Evolutionary conservation across 352 stramenopile species (phyloP).

Genomic region (Phytophthora ohioensis): DNA sequence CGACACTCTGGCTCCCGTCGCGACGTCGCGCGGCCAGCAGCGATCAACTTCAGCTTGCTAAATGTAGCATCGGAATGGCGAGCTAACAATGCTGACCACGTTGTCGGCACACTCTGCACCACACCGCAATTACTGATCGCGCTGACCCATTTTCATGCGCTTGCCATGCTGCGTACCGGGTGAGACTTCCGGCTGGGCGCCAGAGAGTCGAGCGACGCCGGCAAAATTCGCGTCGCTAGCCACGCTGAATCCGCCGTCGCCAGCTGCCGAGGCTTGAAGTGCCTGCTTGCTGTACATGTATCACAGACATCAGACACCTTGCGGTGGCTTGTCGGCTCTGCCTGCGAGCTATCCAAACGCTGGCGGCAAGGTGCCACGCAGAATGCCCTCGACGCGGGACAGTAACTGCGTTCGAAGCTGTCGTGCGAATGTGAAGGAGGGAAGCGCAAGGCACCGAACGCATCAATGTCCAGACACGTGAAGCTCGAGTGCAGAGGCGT

Average conservation of each 20-base stretch:
- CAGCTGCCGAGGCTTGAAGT: slow-evolving; percentile 13
- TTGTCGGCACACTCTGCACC: neutral
- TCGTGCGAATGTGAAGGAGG: slow-evolving; percentile 18
- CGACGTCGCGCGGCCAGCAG: slow-evolving; percentile 12
- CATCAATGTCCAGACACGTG: neutral
- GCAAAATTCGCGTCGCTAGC: neutral
- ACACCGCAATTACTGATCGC: neutral
- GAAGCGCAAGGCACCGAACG: slow-evolving; percentile 8
- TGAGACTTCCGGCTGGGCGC: slow-evolving; percentile 1
- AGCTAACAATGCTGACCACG: slow-evolving; percentile 1
- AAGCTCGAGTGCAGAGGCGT: neutral
- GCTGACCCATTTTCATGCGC: neutral
- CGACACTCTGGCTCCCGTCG: slow-evolving; percentile 23
- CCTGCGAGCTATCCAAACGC: slow-evolving; percentile 5
- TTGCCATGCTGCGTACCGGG: no score
- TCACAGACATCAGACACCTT: slow-evolving; percentile 5
- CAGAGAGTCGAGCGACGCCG: neutral
- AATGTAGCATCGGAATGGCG: neutral
- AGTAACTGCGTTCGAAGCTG: slow-evolving; percentile 4
- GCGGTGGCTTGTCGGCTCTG: neutral
- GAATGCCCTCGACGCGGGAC: slow-evolving; percentile 12
- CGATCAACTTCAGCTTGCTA: slow-evolving; percentile 23
- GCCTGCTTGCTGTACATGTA: slow-evolving; percentile 5
- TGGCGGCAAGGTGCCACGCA: neutral
- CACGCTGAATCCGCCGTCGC: slow-evolving; percentile 18